Base-by-base conservation (phyloP, 2,329 filamentous ascomycete genomes). In the Colletotrichum graminicola region DNA sequence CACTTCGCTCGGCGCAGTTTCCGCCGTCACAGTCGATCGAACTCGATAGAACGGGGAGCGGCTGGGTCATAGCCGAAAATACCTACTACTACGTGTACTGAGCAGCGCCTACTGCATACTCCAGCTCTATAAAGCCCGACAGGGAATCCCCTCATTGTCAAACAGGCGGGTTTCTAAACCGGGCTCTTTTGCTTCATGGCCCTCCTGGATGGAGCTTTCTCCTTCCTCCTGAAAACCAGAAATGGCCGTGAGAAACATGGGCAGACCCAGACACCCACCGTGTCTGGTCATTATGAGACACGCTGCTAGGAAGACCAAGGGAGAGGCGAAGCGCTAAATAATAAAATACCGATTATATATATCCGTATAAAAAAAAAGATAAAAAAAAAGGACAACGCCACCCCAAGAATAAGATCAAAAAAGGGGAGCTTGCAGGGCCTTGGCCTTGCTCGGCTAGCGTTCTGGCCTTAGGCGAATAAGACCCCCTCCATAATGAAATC, bases 391-490 rank as follows among this genome's bases (percentile, higher is more conserved):
- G 32, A 5, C 36, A 49, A 12, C 57, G 57, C 57, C 57, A 61
- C 57, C 49, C 3, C 26, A 14, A 34, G 16, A 55, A 55, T 7
- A 34, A 36, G 16, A 55, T 34, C 39, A 11, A 36, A 41, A 43
- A 62, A 62, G 62, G 36, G 62, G 55, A 60, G 62, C 32, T 47
- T n/a, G 32, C 43, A 41, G 26, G 55, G 55, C 29, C 29, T 32
- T 41, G 41, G 29, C 49, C 61, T 39, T 41, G 60, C 51, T 68
- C 60, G 41, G 66, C 60, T 41, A 1, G 60, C 51, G 51, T 54
- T 36, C 62, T 66, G 67, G 29, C 43, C 14, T 56, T 62, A 34
- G 67, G 62, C 62, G 55, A 70, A 34, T 43, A 47, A 49, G 39
- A 14, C 14, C 11, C 14, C 14, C n/a, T n/a, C 14, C 5, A 14